Evolutionary conservation across 2,329 filamentous ascomycete species (phyloP).

Genomic region (Fusarium pininemorale): DNA sequence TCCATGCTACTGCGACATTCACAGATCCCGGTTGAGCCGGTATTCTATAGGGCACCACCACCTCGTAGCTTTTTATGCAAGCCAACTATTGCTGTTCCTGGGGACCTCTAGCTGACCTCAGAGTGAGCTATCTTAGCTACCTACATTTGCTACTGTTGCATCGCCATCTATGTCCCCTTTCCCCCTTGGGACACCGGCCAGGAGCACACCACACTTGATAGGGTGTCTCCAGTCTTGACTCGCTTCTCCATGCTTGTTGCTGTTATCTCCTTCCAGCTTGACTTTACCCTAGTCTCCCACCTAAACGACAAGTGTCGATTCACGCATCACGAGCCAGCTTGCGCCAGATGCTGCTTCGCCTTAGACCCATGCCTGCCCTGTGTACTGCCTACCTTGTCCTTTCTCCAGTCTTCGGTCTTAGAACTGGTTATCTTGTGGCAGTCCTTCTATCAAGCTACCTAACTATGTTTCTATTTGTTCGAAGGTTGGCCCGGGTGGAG

Average conservation of each 20-base stretch:
- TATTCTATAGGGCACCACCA: conserved; percentile 13
- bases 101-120: conserved; percentile 5
- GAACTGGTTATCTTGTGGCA: conserved; percentile 13
- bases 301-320: conserved; percentile 32
- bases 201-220: conserved; percentile 18
- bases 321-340: conserved; percentile 36
- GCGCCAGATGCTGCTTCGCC: conserved; percentile 38
- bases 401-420: conserved; percentile 16
- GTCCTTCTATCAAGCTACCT: conserved; percentile 16
- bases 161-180: conserved; percentile 17
- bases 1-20: conserved; percentile 1
- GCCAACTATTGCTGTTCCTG: conserved; percentile 29
- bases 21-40: conserved; percentile 18
- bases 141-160: conserved; percentile 22
- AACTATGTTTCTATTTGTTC: conserved; percentile 22
- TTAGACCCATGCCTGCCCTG: conserved; percentile 14
- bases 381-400: conserved; percentile 15
- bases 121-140: conserved; percentile 5
- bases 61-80: conserved; percentile 30
- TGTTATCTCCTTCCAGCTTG: conserved; percentile 11
- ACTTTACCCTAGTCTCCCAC: conserved; percentile 16
- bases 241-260: conserved; percentile 16
- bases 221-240: conserved; percentile 18
- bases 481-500: conserved; percentile 23
- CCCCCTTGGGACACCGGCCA: conserved; percentile 39